Conservation (phyloP, 176 grass and related monocot species). For the Rhynchospora pubera region DNA sequence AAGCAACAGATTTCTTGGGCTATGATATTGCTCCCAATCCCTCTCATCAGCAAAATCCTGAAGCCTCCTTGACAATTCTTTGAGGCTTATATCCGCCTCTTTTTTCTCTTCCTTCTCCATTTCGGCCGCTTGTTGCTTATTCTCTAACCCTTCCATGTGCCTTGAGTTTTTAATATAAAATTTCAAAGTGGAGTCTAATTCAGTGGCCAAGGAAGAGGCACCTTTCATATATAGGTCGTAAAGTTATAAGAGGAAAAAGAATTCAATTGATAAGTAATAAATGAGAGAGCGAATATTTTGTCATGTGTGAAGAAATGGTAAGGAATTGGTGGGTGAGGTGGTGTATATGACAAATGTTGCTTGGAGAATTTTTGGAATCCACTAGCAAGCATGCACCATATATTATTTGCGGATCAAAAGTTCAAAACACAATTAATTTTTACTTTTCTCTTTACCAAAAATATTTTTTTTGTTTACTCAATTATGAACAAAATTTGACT, state of each 20-base stretch:
- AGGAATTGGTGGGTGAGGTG: not conserved
- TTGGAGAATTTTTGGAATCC: conserved; percentile 9
- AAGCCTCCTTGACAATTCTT: conserved; percentile 69
- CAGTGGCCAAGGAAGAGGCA: not conserved
- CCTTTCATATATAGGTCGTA: not conserved
- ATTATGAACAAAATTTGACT: too few relatives aligned
- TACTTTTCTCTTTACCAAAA: too few relatives aligned
- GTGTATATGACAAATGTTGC: not conserved
- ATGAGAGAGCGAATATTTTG: not conserved
- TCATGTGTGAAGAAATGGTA: not conserved
- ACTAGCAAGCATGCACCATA: not conserved
- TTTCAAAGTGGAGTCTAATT: not conserved
- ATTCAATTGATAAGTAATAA: not conserved
- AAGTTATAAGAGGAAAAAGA: not conserved
- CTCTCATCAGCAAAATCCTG: conserved; percentile 75
- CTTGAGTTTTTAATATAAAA: not conserved
- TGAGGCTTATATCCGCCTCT: conserved; percentile 52
- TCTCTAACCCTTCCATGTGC: conserved; percentile 21
- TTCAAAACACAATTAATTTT: not conserved
- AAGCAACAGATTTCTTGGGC: conserved; percentile 83
- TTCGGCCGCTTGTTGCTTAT: conserved; percentile 4
- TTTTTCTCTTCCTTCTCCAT: conserved; percentile 16
- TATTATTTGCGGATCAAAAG: not conserved
- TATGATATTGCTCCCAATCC: conserved; percentile 86
- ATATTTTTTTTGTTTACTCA: too few relatives aligned